phyloP scores from a whole-genome alignment of 148 eudicot genomes.

The Camellia sinensis region DNA sequence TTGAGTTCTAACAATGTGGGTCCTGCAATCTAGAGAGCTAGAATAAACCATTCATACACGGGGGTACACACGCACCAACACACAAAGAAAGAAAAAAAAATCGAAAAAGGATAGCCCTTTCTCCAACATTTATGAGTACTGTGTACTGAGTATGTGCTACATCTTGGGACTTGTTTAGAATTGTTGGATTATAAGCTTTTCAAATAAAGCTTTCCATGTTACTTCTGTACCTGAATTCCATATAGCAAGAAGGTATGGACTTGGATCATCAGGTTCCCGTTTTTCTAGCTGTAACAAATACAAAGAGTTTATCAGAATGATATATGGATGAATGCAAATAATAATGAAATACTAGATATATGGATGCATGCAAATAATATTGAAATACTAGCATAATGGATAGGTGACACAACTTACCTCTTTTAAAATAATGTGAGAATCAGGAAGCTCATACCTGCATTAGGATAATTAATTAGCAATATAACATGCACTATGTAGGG shows the following conservation, averaged over 20 bases:
- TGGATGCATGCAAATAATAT: not conserved
- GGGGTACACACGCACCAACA: not conserved
- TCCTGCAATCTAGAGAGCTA: not conserved
- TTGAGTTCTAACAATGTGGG: not conserved
- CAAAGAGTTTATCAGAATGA: not conserved
- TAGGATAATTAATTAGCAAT: not conserved
- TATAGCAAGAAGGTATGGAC: constrained; percentile 66
- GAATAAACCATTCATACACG: not conserved
- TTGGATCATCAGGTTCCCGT: constrained; percentile 46
- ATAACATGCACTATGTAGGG: not conserved
- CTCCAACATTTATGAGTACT: not conserved
- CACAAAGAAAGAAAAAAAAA: no score
- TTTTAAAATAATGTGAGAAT: constrained; percentile 38
- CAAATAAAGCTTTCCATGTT: not conserved
- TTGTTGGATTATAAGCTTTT: not conserved
- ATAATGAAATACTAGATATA: no score
- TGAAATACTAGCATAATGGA: not conserved
- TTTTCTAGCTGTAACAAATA: constrained; percentile 30
- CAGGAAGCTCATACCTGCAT: constrained; percentile 48
- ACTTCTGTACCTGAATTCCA: constrained; percentile 57
- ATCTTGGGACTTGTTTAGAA: not conserved
- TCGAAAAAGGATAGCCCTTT: not conserved
- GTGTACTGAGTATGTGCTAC: not conserved
- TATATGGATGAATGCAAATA: not conserved
- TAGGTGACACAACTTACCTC: constrained; percentile 25